These are phyloP conservation scores for Calonectria hawksworthii DNA, from an alignment of 2,329 filamentous ascomycete genomes.

Conservation along the genomic window DNA sequence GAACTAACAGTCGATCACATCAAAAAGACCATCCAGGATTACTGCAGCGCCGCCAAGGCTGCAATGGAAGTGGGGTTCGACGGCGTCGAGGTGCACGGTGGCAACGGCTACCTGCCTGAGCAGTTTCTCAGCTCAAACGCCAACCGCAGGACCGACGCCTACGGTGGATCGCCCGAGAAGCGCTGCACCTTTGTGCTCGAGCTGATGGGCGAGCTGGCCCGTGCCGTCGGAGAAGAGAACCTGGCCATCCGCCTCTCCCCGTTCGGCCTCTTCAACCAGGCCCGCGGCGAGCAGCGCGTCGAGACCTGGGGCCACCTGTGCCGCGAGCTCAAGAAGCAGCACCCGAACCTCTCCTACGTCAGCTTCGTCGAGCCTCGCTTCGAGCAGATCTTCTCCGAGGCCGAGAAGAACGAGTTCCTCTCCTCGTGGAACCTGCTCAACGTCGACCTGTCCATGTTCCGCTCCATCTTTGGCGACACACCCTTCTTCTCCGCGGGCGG, in stretches of 20 bases:
- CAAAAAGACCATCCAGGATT: constrained; percentile 48
- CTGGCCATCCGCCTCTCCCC: constrained; percentile 61
- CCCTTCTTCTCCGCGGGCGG: constrained; percentile 70
- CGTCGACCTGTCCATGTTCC: constrained; percentile 62
- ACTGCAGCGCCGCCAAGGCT: constrained; percentile 50
- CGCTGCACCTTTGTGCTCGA: constrained; percentile 67
- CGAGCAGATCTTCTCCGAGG: constrained; percentile 64
- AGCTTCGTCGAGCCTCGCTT: constrained; percentile 69
- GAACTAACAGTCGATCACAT: constrained; percentile 59
- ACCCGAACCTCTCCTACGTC: constrained; percentile 64
- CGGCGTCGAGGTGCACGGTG: constrained; percentile 57
- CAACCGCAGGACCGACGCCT: constrained; percentile 54
- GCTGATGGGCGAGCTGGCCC: constrained; percentile 61
- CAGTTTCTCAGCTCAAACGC: constrained; percentile 55
- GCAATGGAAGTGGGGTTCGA: constrained; percentile 69
- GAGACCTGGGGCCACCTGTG: constrained; percentile 68
- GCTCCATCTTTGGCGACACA: constrained; percentile 64
- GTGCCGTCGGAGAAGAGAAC: constrained; percentile 60
- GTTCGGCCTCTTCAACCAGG: constrained; percentile 66
- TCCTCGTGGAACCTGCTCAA: constrained; percentile 60
- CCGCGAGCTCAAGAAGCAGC: constrained; percentile 59
- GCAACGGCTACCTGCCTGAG: constrained; percentile 57
- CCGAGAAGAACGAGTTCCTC: constrained; percentile 64
- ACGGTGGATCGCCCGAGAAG: constrained; percentile 51
- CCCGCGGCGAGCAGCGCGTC: constrained; percentile 62